Conservation (phyloP, 176 grass and related monocot genomes). For the Hyparrhenia diplandra region DNA sequence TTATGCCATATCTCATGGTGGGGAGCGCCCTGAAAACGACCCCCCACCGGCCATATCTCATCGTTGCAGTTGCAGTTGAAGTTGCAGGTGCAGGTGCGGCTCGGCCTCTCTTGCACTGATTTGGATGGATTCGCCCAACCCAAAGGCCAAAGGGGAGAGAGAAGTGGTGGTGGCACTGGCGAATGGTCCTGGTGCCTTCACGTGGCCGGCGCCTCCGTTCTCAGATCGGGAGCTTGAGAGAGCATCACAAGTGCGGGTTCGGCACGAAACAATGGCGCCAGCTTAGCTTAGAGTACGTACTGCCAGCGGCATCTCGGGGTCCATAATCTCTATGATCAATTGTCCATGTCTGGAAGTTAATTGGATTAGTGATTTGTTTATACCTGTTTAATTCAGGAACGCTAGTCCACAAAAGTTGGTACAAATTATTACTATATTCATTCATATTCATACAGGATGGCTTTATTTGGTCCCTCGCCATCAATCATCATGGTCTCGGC, state of each 20-base stretch:
- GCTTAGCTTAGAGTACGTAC: background rate
- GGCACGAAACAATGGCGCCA: constrained; percentile 15
- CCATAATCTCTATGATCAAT: background rate
- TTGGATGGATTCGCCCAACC: constrained; percentile 26
- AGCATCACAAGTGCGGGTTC: background rate
- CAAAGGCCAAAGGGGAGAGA: background rate
- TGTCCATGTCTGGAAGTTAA: background rate
- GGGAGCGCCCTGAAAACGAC: background rate
- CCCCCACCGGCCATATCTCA: constrained; percentile 4
- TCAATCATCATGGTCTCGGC: background rate
- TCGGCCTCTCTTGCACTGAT: background rate
- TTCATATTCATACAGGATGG: background rate
- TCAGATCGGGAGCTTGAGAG: background rate
- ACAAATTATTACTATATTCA: background rate
- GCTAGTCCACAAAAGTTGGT: background rate
- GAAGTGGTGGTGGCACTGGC: constrained; percentile 9
- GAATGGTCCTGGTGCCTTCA: background rate
- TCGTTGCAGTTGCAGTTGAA: background rate
- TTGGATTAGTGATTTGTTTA: background rate
- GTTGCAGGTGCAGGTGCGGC: background rate
- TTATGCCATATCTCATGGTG: background rate
- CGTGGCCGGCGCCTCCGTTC: background rate
- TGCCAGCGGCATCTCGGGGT: background rate
- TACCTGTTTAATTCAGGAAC: background rate
- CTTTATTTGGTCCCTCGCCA: too few relatives aligned